phyloP scores from a whole-genome alignment of 202 grass and related monocot genomes.

The Dendrocalamus latiflorus region DNA sequence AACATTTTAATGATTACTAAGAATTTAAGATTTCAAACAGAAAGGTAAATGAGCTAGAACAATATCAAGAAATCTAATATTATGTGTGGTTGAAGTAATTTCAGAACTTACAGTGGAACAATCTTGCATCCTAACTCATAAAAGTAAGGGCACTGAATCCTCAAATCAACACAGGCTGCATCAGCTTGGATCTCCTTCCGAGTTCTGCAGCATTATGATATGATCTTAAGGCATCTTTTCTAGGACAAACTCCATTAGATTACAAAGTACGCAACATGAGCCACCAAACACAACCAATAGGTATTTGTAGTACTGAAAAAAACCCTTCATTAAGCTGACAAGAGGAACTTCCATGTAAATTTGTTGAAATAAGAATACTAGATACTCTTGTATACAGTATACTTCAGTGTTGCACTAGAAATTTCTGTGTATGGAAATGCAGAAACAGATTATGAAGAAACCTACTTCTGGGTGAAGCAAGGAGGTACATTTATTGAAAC shows the following conservation, averaged over 20 bases:
- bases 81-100: not conserved
- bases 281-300: too few species aligned
- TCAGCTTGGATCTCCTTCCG: too few species aligned
- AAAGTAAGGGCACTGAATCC: slow-evolving; percentile 62
- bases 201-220: too few species aligned
- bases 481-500: slow-evolving; percentile 59
- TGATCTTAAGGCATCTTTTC: too few species aligned
- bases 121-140: slow-evolving; percentile 91
- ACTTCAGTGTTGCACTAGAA: not conserved
- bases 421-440: not conserved
- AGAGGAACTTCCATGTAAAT: not conserved
- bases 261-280: too few species aligned
- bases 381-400: not conserved
- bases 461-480: slow-evolving; percentile 78
- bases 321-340: too few species aligned
- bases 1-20: not conserved
- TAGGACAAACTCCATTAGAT: too few species aligned
- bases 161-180: slow-evolving; percentile 91
- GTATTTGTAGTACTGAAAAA: too few species aligned
- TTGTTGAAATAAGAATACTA: not conserved
- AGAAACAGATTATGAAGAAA: not conserved
- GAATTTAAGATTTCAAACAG: not conserved
- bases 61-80: not conserved
- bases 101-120: slow-evolving; percentile 66
- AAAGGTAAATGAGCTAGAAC: not conserved